These are phyloP conservation scores for Aristolochia contorta DNA, from an alignment of 164 flowering plant species.

Conservation along the genomic window DNA sequence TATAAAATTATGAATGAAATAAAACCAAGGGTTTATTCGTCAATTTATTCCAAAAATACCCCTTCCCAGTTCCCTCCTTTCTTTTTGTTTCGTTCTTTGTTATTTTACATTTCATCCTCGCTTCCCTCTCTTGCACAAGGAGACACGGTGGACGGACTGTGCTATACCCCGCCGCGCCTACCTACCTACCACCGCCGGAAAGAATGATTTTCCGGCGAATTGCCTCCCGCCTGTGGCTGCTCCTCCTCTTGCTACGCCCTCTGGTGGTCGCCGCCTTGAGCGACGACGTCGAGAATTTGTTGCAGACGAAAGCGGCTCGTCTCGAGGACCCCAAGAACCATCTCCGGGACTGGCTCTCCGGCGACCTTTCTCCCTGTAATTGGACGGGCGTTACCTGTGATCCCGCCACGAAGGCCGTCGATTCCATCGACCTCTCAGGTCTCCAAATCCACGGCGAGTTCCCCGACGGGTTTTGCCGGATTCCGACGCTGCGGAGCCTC, in stretches of 20 bases:
- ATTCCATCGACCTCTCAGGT: constrained; percentile 27
- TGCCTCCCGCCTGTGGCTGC: too few species aligned
- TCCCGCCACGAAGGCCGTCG: constrained; percentile 9
- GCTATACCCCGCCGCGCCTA: too few species aligned
- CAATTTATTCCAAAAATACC: background rate
- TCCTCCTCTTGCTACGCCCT: too few species aligned
- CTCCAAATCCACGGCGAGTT: constrained; percentile 36
- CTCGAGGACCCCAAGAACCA: background rate
- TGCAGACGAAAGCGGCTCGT: too few species aligned
- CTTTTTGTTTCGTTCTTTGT: background rate
- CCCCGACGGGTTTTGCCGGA: constrained; percentile 46
- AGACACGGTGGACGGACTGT: too few species aligned
- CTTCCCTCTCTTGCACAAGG: too few species aligned
- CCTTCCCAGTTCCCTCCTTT: background rate
- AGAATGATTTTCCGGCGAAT: too few species aligned
- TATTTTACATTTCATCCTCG: background rate
- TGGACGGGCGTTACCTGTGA: constrained; percentile 71
- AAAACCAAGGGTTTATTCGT: too few species aligned
- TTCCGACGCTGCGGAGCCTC: constrained; percentile 42
- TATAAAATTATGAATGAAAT: too few species aligned
- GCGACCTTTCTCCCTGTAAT: constrained; percentile 27
- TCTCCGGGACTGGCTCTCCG: constrained; percentile 10
- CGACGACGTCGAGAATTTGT: too few species aligned
- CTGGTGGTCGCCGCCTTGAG: too few species aligned
- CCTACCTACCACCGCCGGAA: too few species aligned